Percentiles rank a stretch among this genome's conserved stretches.
Evolutionary conservation across 495 filamentous ascomycete species (phyloP).

Genomic region (Aspergillus leporis): DNA sequence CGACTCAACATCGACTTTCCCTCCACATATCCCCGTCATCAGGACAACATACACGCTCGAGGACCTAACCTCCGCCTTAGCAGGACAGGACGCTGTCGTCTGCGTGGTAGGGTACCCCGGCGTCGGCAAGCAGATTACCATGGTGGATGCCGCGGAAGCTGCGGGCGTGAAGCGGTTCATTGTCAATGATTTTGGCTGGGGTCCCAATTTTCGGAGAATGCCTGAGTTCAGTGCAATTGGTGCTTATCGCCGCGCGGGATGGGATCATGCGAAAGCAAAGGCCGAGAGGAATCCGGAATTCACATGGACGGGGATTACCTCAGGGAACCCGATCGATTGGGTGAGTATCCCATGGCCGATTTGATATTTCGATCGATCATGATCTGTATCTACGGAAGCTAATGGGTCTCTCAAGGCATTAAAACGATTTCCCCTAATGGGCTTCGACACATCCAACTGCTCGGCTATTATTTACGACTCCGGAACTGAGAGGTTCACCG

Average conservation of each 20-base stretch:
- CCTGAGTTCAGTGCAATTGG: slow-evolving; percentile 11
- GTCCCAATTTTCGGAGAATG: slow-evolving; percentile 12
- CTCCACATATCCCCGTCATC: slow-evolving; percentile 13
- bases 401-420: slow-evolving; percentile 6
- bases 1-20: slow-evolving; percentile 26
- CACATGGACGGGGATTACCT: slow-evolving; percentile 13
- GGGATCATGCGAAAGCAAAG: slow-evolving; percentile 9
- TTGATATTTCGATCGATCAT: too few relatives aligned
- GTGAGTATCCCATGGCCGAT: not conserved
- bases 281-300: slow-evolving; percentile 6
- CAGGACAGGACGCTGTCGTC: slow-evolving; percentile 58
- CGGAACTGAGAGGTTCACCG: slow-evolving; percentile 26
- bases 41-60: slow-evolving; percentile 12
- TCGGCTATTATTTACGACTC: slow-evolving; percentile 23
- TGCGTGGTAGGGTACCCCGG: slow-evolving; percentile 45
- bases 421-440: slow-evolving; percentile 11
- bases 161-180: slow-evolving; percentile 60
- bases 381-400: not conserved
- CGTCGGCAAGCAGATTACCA: slow-evolving; percentile 36
- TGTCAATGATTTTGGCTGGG: slow-evolving; percentile 26
- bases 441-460: slow-evolving; percentile 4
- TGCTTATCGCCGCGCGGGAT: slow-evolving; percentile 6
- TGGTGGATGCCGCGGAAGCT: slow-evolving; percentile 59
- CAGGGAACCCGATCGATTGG: slow-evolving; percentile 18
- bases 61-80: slow-evolving; percentile 37